phyloP scores from a whole-genome alignment of 805 yeast species.

The Kodamaea nitidulidarum region DNA sequence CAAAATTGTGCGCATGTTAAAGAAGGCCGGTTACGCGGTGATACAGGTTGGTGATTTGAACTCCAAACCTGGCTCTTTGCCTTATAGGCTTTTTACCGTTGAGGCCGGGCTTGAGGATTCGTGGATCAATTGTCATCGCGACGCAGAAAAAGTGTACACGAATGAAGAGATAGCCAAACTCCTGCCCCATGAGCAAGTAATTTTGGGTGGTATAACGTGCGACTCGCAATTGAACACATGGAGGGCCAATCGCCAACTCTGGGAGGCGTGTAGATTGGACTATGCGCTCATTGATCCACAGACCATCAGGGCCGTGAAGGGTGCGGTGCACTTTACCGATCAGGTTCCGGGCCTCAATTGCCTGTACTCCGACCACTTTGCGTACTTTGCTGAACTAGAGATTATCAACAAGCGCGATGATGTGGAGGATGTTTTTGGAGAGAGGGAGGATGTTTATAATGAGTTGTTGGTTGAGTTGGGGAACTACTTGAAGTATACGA shows the following conservation, averaged over 20 bases:
- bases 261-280: slow-evolving; percentile 85
- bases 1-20: slow-evolving; percentile 55
- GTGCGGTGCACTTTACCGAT: slow-evolving; percentile 73
- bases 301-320: slow-evolving; percentile 51
- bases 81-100: slow-evolving; percentile 65
- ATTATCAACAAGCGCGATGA: slow-evolving; percentile 11
- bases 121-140: slow-evolving; percentile 68
- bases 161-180: slow-evolving; percentile 24
- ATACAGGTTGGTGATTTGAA: slow-evolving; percentile 92
- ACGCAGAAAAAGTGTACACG: slow-evolving; percentile 28
- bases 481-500: slow-evolving; percentile 46
- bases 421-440: slow-evolving; percentile 1
- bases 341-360: slow-evolving; percentile 47
- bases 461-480: slow-evolving; percentile 28
- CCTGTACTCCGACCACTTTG: slow-evolving; percentile 92
- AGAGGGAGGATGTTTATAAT: slow-evolving; percentile 32
- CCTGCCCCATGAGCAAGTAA: slow-evolving; percentile 51
- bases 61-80: slow-evolving; percentile 81
- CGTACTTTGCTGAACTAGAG: slow-evolving; percentile 44
- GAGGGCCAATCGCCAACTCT: slow-evolving; percentile 52
- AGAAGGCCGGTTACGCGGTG: slow-evolving; percentile 75
- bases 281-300: slow-evolving; percentile 74
- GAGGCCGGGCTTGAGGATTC: slow-evolving; percentile 73
- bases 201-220: slow-evolving; percentile 80
- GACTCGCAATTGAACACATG: slow-evolving; percentile 86